A percentile compares a stretch with the other conserved stretches of the same genome.
Evolutionary conservation across 257 asterid species (phyloP).

Genomic region (Plantago ovata): DNA sequence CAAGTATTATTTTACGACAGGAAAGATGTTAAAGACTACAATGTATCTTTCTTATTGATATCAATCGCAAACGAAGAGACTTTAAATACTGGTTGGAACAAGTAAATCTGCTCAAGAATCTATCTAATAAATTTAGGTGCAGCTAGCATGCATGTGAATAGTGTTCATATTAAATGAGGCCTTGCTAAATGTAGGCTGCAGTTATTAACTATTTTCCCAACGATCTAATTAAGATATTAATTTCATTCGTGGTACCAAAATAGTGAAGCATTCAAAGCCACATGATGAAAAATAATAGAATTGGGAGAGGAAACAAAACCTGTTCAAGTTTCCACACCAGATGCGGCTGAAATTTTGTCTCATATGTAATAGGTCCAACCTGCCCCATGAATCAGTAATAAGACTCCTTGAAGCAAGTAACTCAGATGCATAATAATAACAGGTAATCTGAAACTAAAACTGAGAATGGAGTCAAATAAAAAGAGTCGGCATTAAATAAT

Average conservation of each 20-base stretch:
- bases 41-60: too few relatives aligned
- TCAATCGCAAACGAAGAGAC: too few relatives aligned
- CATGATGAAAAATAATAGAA: conserved; percentile 2
- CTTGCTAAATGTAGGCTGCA: too few relatives aligned
- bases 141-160: too few relatives aligned
- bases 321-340: conserved; percentile 92
- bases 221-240: too few relatives aligned
- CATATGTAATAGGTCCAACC: conserved; percentile 84
- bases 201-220: too few relatives aligned
- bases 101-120: too few relatives aligned
- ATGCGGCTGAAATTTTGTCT: conserved; percentile 70
- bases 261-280: not conserved
- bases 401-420: conserved; percentile 12
- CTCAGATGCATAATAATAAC: conserved; percentile 2
- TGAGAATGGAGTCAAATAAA: not conserved
- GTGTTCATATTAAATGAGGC: too few relatives aligned
- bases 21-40: too few relatives aligned
- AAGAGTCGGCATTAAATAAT: not conserved
- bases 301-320: conserved; percentile 33
- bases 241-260: not conserved
- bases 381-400: conserved; percentile 30
- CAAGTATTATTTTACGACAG: too few relatives aligned
- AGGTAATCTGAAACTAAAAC: conserved; percentile 5
- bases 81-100: too few relatives aligned
- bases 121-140: too few relatives aligned